phyloP scores from a whole-genome alignment of 2,329 filamentous ascomycete genomes.

The Aspergillus sp. region DNA sequence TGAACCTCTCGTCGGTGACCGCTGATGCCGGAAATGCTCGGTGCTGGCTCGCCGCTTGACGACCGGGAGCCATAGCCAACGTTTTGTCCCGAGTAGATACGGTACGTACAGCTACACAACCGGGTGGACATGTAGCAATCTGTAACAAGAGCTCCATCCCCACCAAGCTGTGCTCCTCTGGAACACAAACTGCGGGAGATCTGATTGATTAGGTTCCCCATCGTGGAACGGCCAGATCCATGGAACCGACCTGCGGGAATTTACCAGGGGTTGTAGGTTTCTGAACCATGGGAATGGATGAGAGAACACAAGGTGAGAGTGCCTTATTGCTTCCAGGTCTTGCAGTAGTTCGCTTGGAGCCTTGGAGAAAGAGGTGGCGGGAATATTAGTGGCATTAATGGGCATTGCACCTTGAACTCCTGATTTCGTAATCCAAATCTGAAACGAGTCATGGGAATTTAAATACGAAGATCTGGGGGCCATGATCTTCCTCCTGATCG shows the following conservation, averaged over 20 bases:
- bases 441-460: background rate
- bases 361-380: background rate
- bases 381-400: background rate
- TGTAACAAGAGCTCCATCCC: conserved; percentile 6
- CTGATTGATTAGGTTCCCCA: conserved; percentile 15
- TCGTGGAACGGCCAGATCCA: conserved; percentile 21
- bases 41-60: background rate
- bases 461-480: background rate
- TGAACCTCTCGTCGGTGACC: background rate
- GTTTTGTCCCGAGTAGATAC: background rate
- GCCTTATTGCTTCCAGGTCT: background rate
- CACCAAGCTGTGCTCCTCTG: background rate
- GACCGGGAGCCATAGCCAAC: background rate
- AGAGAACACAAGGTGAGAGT: background rate
- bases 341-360: background rate
- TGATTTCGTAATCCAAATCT: background rate
- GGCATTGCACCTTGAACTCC: background rate
- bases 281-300: conserved; percentile 8
- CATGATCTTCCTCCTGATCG: background rate
- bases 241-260: conserved; percentile 20
- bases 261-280: conserved; percentile 16
- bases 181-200: conserved; percentile 14
- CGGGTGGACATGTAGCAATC: conserved; percentile 4
- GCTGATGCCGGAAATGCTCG: background rate
- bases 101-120: background rate